phyloP scores from a whole-genome alignment of 2,329 filamentous ascomycete species.

The Fusarium brevicatenulatum region DNA sequence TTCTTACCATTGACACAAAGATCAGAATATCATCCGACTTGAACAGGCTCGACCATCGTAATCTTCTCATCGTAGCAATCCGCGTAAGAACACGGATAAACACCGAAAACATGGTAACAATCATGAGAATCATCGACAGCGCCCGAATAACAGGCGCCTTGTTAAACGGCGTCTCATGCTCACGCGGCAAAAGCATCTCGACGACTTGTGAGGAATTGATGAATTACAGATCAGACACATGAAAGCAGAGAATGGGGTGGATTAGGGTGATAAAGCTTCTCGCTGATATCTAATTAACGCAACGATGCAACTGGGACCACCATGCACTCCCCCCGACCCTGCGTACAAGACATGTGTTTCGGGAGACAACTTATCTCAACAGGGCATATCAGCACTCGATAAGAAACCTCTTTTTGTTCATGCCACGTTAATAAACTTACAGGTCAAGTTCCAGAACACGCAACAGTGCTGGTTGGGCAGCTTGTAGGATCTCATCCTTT shows the following conservation, averaged over 20 bases:
- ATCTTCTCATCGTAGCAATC: background rate
- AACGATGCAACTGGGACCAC: background rate
- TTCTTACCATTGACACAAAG: background rate
- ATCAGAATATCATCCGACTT: constrained; percentile 7
- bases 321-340: background rate
- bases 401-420: background rate
- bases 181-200: constrained; percentile 13
- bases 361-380: background rate
- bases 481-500: background rate
- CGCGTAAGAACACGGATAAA: constrained; percentile 5
- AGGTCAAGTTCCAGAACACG: background rate
- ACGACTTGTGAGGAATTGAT: background rate
- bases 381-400: background rate
- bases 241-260: background rate
- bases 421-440: background rate
- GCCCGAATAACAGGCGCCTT: constrained; percentile 14
- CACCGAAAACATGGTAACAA: background rate
- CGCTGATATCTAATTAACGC: background rate
- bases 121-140: constrained; percentile 16
- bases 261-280: constrained; percentile 9
- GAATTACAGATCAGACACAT: background rate
- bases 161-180: constrained; percentile 22
- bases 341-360: background rate
- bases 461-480: background rate
- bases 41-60: background rate